A percentile compares a stretch with the other conserved stretches of the same genome.
These are phyloP conservation scores for Hemisphaericaspora xylofermentans DNA, from an alignment of 1,139 yeast genomes.

Conservation along the genomic window DNA sequence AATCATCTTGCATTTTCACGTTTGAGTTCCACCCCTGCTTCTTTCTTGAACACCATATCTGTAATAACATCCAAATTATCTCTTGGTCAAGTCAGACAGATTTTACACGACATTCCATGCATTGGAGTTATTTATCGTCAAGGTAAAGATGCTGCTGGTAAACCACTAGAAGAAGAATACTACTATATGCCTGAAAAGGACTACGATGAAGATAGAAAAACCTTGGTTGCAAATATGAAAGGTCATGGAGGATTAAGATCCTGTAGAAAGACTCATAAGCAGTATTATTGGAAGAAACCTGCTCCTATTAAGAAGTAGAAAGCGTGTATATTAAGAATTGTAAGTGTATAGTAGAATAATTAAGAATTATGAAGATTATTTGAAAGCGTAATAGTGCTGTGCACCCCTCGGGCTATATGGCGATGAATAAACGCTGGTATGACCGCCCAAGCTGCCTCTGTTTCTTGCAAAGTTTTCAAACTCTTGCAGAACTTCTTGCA, in stretches of 20 bases:
- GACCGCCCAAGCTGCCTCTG: constrained; percentile 16
- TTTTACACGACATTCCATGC: constrained; percentile 51
- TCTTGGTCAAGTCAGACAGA: constrained; percentile 49
- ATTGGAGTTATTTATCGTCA: constrained; percentile 82
- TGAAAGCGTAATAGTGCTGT: neutral
- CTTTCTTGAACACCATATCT: constrained; percentile 62
- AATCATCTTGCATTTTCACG: constrained; percentile 92
- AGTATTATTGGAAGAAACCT: constrained; percentile 84
- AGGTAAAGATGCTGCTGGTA: constrained; percentile 97
- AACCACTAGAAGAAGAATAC: constrained; percentile 88
- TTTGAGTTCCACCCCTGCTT: constrained; percentile 79
- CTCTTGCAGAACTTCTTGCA: neutral
- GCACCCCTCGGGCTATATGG: neutral
- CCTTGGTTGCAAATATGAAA: constrained; percentile 70
- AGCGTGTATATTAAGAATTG: neutral
- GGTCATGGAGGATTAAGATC: constrained; percentile 82
- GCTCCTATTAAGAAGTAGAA: constrained; percentile 43
- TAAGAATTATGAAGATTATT: neutral
- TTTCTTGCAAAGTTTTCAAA: neutral
- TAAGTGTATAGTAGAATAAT: constrained; percentile 6
- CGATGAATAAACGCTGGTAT: constrained; percentile 6
- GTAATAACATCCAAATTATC: constrained; percentile 44
- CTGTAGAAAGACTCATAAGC: constrained; percentile 93
- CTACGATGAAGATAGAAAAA: constrained; percentile 63
- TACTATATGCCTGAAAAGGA: constrained; percentile 87